phyloP scores from a whole-genome alignment of 257 asterid species.

The Voacanga thouarsii region DNA sequence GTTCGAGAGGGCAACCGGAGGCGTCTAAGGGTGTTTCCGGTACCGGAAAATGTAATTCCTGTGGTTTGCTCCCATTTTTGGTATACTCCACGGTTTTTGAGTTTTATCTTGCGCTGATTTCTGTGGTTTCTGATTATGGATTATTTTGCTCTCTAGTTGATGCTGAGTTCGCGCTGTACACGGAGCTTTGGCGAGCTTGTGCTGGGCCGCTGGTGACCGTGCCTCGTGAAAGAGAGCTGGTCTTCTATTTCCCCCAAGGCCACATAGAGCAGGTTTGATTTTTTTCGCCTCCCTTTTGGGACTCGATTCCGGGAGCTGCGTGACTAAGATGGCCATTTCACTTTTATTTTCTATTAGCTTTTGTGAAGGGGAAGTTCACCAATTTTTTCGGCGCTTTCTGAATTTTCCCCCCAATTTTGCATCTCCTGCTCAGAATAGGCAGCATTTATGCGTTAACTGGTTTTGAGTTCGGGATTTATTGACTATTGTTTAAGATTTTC shows the following conservation, averaged over 20 bases:
- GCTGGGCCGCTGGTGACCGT: conserved; percentile 97
- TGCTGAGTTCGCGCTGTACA: conserved; percentile 74
- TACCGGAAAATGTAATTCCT: conserved; percentile 41
- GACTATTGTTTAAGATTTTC: neutral
- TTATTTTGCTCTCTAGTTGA: conserved; percentile 39
- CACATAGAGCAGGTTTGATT: conserved; percentile 86
- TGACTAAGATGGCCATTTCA: neutral
- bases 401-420: neutral
- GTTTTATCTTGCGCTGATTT: neutral
- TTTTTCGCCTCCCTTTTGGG: neutral
- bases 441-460: conserved; percentile 10
- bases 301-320: neutral
- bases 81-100: neutral
- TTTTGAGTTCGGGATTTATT: neutral
- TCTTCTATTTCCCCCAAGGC: conserved; percentile 93
- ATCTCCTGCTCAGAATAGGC: neutral
- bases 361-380: neutral
- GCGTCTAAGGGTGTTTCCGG: conserved; percentile 36
- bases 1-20: conserved; percentile 22
- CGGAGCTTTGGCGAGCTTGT: conserved; percentile 94
- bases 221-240: conserved; percentile 76
- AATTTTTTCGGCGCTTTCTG: neutral
- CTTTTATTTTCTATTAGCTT: neutral
- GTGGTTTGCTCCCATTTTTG: neutral
- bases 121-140: conserved; percentile 1